Conservation (phyloP, 345 rosid genomes). For the Citrus maxima region DNA sequence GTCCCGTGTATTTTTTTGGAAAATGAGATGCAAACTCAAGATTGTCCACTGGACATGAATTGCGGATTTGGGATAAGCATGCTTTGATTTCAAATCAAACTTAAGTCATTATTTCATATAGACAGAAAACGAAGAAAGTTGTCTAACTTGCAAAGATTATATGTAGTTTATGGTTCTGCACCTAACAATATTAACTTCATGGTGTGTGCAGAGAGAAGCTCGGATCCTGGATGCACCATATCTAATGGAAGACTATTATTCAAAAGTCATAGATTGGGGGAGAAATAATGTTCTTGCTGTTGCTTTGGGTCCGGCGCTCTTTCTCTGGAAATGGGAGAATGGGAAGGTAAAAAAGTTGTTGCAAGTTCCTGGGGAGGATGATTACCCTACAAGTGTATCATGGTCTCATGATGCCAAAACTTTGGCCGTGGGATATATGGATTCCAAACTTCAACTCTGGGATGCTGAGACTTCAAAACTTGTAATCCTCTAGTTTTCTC, state of each 20-base stretch:
- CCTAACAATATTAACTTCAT: not conserved
- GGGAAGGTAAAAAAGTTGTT: slow-evolving; percentile 15
- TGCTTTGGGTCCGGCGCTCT: slow-evolving; percentile 31
- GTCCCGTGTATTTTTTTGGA: not conserved
- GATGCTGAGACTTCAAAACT: slow-evolving; percentile 46
- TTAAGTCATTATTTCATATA: not conserved
- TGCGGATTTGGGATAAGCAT: not conserved
- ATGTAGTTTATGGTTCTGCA: not conserved
- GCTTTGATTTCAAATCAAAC: not conserved
- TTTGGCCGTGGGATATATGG: slow-evolving; percentile 38
- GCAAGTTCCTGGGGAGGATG: slow-evolving; percentile 19
- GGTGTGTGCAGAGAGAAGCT: slow-evolving; percentile 32
- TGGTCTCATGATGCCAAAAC: slow-evolving; percentile 40
- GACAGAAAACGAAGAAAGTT: not conserved
- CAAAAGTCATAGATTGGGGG: slow-evolving; percentile 47
- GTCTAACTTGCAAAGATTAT: not conserved
- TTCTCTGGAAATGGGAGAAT: slow-evolving; percentile 38
- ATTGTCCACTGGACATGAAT: not conserved
- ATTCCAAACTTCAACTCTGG: slow-evolving; percentile 39
- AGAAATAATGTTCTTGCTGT: slow-evolving; percentile 43
- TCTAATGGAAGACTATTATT: slow-evolving; percentile 37
- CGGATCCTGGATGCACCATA: slow-evolving; percentile 49
- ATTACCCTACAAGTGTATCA: slow-evolving; percentile 38
- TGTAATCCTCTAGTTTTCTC: slow-evolving; percentile 20
- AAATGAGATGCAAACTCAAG: not conserved